A percentile compares a stretch with the other conserved stretches of the same genome.
These are phyloP conservation scores for Striga hermonthica DNA, from an alignment of 305 asterid species.

Conservation along the genomic window DNA sequence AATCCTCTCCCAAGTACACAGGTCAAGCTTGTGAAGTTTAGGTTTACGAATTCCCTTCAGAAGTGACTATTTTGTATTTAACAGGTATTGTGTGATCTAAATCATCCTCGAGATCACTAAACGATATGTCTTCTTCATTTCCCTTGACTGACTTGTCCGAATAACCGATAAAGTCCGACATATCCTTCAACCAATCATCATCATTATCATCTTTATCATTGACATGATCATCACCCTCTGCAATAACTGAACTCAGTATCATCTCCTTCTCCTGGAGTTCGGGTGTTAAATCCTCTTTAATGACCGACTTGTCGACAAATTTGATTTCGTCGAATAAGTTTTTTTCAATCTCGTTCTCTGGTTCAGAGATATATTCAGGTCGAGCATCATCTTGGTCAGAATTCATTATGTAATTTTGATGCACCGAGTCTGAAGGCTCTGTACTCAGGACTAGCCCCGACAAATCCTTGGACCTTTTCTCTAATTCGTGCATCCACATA, in stretches of 20 bases:
- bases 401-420: slow-evolving; percentile 37
- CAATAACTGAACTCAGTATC: slow-evolving; percentile 40
- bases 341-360: slow-evolving; percentile 50
- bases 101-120: slow-evolving; percentile 97
- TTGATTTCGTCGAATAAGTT: slow-evolving; percentile 43
- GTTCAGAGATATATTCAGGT: slow-evolving; percentile 36
- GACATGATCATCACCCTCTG: slow-evolving; percentile 34
- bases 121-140: slow-evolving; percentile 88
- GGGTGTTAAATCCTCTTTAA: slow-evolving; percentile 50
- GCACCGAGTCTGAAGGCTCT: slow-evolving; percentile 46
- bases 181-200: slow-evolving; percentile 84
- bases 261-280: slow-evolving; percentile 45
- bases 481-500: slow-evolving; percentile 92
- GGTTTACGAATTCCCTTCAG: slow-evolving; percentile 31
- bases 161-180: slow-evolving; percentile 65
- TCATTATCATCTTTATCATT: slow-evolving; percentile 46
- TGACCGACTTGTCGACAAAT: slow-evolving; percentile 54
- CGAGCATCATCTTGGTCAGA: slow-evolving; percentile 41
- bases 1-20: slow-evolving; percentile 18
- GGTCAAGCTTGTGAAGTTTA: slow-evolving; percentile 33
- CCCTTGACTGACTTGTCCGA: slow-evolving; percentile 37
- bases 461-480: slow-evolving; percentile 61
- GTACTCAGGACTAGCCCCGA: slow-evolving; percentile 50
- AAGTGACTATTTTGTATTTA: slow-evolving; percentile 35
- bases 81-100: slow-evolving; percentile 54